phyloP scores from a whole-genome alignment of 352 stramenopile genomes.

The Pythium plurisporium region DNA sequence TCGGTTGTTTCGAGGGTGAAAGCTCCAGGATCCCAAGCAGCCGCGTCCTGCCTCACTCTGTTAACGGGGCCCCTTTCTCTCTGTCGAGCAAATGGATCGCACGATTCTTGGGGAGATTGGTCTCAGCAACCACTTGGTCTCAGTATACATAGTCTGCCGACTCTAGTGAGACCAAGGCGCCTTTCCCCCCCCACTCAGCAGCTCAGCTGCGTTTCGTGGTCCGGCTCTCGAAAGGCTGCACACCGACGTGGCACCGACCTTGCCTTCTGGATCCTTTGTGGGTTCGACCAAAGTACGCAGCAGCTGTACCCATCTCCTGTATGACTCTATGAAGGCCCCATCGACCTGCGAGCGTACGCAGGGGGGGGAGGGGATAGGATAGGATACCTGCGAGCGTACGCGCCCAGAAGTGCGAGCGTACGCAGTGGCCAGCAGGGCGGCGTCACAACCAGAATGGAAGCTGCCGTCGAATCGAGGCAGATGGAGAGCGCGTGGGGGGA shows the following conservation, averaged over 20 bases:
- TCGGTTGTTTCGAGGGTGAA: too few relatives aligned
- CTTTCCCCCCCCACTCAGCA: background rate
- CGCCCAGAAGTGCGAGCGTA: constrained; percentile 11
- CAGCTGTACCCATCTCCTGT: constrained; percentile 7
- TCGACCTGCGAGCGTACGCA: background rate
- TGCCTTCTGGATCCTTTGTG: constrained; percentile 4
- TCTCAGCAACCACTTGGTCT: background rate
- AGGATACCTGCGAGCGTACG: constrained; percentile 12
- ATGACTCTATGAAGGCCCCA: too few relatives aligned
- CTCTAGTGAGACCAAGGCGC: background rate
- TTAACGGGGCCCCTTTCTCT: background rate
- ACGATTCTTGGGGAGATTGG: background rate
- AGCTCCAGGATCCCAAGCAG: background rate
- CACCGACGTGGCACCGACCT: background rate
- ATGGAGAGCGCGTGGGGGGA: background rate
- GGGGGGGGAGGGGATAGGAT: background rate
- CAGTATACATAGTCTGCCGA: too few relatives aligned
- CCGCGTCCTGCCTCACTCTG: background rate
- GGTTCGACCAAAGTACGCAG: background rate
- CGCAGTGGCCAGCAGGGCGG: background rate
- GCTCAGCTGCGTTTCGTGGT: background rate
- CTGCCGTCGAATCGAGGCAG: background rate
- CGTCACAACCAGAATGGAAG: background rate
- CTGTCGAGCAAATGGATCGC: background rate
- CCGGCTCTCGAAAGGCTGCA: too few relatives aligned